Base-by-base conservation (phyloP, 345 rosid genomes). In the Camelina hispida region DNA sequence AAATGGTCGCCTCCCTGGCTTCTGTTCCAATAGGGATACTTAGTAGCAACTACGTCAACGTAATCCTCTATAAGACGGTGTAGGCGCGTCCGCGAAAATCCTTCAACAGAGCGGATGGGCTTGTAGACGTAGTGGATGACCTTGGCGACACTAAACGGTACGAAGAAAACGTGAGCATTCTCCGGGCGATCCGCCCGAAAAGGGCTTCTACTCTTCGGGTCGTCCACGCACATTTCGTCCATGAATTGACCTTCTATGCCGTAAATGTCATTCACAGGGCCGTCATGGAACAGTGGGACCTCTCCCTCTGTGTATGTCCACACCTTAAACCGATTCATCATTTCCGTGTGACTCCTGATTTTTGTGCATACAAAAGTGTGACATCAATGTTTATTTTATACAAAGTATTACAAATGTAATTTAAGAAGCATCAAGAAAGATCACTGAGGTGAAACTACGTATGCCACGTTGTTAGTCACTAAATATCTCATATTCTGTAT, bases 281-380 rank as follows among this genome's bases (percentile, higher is more conserved):
- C 93, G 22, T 73, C 78, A 71, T 85, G 96, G 67, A 86, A 83
- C 3, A 90, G 23, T 6, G 96, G 96, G 12, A 60, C 73, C 54
- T 90, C 88, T 23, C 96, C 96, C 62, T 90, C 96, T 59, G 53
- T 80, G 85, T 88, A 90, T 50, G 88, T 23, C 93, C 92, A 87
- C 50, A 88, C 91, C 77, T 80, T 85, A 56, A 90, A 84, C 43
- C 82, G 75, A 68, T 83, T 90, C 79, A 80, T 78, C 96, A 90
- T 90, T 74, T 88, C 89, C 25, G 35, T 47, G 71, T 90, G 92
- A 73, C 96, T 90, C 85, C 96, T 88, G 30, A 4, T 4, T 28
- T 28, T 28, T 28, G 12, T 58, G 34, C n/a, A 16, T 59, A 25
- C 1, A 66, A 17, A 5, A 37, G 62, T 74, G 37, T 67, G 44